Evolutionary conservation across 495 filamentous ascomycete species (phyloP), one percentile per base, ranked within the genome.

Genomic region (Platismatia glauca): DNA sequence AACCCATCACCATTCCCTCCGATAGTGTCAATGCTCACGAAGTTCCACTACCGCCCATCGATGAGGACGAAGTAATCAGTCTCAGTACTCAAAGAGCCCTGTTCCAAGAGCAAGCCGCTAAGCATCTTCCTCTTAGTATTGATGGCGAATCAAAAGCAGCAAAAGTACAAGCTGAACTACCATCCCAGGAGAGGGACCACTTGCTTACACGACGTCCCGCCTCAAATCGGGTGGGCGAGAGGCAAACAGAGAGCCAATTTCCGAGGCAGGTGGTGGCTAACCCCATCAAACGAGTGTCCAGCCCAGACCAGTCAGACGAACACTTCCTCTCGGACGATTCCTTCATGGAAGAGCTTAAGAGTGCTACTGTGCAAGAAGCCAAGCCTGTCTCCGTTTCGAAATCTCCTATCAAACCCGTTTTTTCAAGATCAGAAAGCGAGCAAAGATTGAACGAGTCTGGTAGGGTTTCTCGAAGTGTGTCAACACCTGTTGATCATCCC

Each of bases 321-420:
- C 78, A 85, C 67, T 82, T 86, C 61, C 81, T 83, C 37, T 92
- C 89, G 9, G 89, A 95, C 71, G 90, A 96, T 72, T 89, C 86
- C 38, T 86, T 95, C 67, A 88, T 95, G 84, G 88, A 94, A 62
- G 90, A 96, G 77, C 77, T 96, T 58, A 88, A 88, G 65, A 88
- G 83, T 41, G 91, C 90, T 38, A 90, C 85, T 4, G 75, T 95
- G 22, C 83, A 95, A 70, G 83, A 95, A 75, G 91, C 91, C 31
- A 88, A 88, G 69, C 89, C 89, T 5, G 84, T 96, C 22, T 84
- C 84, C 0, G 88, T 95, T 11, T 85, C 87, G 1, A 91, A 91
- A 70, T 90, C 91, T n/a, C 90, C 91, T 59, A 83, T 88, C n/a
- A 84, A 78, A 7, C 81, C 84, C 1, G 77, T 82, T 43, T 86